phyloP scores from a whole-genome alignment of 495 filamentous ascomycete species.

The Penicillium nucicola region DNA sequence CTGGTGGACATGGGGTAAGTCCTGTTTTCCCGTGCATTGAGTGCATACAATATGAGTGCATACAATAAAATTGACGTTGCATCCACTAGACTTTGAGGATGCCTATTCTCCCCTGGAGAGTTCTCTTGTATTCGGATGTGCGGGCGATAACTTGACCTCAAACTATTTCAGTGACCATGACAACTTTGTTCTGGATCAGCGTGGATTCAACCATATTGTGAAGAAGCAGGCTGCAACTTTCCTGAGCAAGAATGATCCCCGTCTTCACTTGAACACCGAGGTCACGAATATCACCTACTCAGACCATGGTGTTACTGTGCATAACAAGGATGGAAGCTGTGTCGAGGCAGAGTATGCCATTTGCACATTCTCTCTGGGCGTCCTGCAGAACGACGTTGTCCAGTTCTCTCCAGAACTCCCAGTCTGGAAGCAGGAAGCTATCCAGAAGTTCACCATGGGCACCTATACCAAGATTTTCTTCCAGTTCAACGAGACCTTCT shows the following conservation, averaged over 20 bases:
- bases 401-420: slow-evolving; percentile 61
- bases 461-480: slow-evolving; percentile 81
- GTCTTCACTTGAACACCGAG: slow-evolving; percentile 59
- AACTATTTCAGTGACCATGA: slow-evolving; percentile 56
- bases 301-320: slow-evolving; percentile 53
- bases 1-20: slow-evolving; percentile 57
- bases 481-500: slow-evolving; percentile 70
- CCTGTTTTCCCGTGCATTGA: background rate
- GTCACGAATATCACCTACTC: slow-evolving; percentile 59
- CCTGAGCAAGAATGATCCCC: slow-evolving; percentile 51
- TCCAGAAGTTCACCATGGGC: slow-evolving; percentile 67
- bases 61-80: slow-evolving; percentile 16
- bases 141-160: slow-evolving; percentile 45
- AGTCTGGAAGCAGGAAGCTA: slow-evolving; percentile 63
- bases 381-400: slow-evolving; percentile 63
- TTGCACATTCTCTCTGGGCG: slow-evolving; percentile 64
- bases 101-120: slow-evolving; percentile 47
- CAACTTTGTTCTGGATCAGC: slow-evolving; percentile 65
- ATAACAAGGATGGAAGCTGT: slow-evolving; percentile 55
- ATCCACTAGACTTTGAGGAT: slow-evolving; percentile 53
- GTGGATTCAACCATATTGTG: slow-evolving; percentile 64
- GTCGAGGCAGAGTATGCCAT: slow-evolving; percentile 59
- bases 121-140: slow-evolving; percentile 44
- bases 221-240: slow-evolving; percentile 60
- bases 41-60: too few species aligned